phyloP scores from a whole-genome alignment of 768 basidiomycete genomes.

The Lenzites betulinus region DNA sequence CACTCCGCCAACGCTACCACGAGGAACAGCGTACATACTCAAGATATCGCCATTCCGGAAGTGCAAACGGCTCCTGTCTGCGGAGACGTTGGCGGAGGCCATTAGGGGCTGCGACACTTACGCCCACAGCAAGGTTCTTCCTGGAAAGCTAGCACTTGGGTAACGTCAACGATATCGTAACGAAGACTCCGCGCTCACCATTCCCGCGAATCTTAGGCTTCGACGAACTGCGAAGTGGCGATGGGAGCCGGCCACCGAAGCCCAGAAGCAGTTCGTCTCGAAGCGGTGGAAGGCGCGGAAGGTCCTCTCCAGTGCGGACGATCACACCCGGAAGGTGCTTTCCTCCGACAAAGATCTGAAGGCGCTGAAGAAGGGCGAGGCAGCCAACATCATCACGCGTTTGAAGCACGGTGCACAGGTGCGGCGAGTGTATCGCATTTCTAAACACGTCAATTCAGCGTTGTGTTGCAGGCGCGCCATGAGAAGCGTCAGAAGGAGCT shows the following conservation, averaged over 20 bases:
- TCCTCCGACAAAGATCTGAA: constrained; percentile 36
- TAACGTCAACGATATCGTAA: constrained; percentile 31
- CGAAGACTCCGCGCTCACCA: neutral
- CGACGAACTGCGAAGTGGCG: constrained; percentile 71
- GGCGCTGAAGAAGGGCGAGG: constrained; percentile 73
- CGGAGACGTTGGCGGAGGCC: constrained; percentile 57
- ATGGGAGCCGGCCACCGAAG: constrained; percentile 55
- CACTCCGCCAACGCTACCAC: constrained; percentile 52
- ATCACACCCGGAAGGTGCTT: constrained; percentile 22
- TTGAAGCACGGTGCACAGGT: constrained; percentile 78
- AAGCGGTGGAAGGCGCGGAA: constrained; percentile 48
- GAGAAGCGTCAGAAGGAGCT: constrained; percentile 51
- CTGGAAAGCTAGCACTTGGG: constrained; percentile 52
- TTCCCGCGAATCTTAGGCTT: constrained; percentile 38
- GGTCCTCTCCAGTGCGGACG: constrained; percentile 11
- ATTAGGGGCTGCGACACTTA: constrained; percentile 73
- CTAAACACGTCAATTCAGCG: neutral
- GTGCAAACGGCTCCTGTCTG: constrained; percentile 46
- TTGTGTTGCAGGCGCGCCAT: constrained; percentile 49
- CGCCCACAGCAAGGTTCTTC: constrained; percentile 54
- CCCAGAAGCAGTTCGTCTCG: constrained; percentile 57
- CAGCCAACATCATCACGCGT: constrained; percentile 76
- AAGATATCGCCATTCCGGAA: constrained; percentile 57
- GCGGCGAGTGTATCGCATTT: constrained; percentile 11
- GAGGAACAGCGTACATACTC: constrained; percentile 43